Evolutionary conservation across 352 stramenopile species (phyloP), one percentile per base, ranked within the genome.

Genomic region (Globisporangium apiculatum): DNA sequence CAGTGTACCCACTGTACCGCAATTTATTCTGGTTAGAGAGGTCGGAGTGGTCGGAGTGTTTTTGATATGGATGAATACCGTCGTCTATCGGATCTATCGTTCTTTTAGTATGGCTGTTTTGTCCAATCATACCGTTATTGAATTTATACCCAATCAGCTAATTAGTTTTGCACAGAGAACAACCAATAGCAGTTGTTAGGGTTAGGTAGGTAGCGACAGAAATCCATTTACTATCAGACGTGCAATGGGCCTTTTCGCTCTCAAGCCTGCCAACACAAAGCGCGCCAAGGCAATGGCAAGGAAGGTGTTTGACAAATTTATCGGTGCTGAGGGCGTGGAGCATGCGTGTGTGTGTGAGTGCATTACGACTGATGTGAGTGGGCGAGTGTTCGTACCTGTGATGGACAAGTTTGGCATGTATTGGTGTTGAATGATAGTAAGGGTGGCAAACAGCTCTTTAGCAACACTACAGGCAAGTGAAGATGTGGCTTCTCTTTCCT

Each of bases 61-160:
- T 43, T 5, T 43, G 38, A 43, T 43, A 43, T 43, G 38, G 38
- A 43, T 43, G 38, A 43, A 43, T 43, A 43, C 9, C 38, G 9
- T 43, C 38, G 38, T 43, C 9, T n/a, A n/a, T 43, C 38, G 31
- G 41, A 43, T 9, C 9, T 43, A 9, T 43, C 38, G 5, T 43
- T 5, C 9, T 43, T 43, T 10, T 43, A 10, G 38, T 43, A 43
- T 43, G 24, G 17, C 51, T 31, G 2, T 57, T 57, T 40, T 57
- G 35, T 48, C 42, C 41, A 48, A 57, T 57, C 41, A 45, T 12
- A n/a, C n/a, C n/a, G n/a, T n/a, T n/a, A n/a, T n/a, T n/a, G n/a
- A n/a, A n/a, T n/a, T n/a, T n/a, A n/a, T n/a, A n/a, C n/a, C n/a
- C n/a, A n/a, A n/a, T n/a, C n/a, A n/a, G n/a, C n/a, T n/a, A n/a